These are phyloP conservation scores for Psilocybe subaeruginosa DNA, from an alignment of 768 basidiomycete species.

Conservation along the genomic window DNA sequence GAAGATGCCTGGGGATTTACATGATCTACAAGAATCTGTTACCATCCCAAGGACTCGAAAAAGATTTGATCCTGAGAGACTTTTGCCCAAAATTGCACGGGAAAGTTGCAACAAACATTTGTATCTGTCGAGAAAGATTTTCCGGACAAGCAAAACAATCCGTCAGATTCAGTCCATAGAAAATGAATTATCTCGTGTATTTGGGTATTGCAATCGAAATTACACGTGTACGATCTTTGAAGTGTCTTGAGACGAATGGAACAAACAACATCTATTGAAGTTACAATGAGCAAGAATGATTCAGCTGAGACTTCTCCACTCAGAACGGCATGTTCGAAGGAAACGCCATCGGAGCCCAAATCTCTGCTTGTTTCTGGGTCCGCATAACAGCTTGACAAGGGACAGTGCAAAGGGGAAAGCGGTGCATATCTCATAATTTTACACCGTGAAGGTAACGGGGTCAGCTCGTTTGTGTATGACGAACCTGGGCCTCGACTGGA, in stretches of 20 bases:
- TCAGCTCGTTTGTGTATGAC: conserved; percentile 13
- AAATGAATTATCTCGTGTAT: too few relatives aligned
- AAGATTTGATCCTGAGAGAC: too few relatives aligned
- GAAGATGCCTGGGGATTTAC: too few relatives aligned
- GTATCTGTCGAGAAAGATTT: too few relatives aligned
- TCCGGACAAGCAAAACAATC: too few relatives aligned
- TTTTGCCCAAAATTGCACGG: too few relatives aligned
- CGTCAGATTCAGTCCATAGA: too few relatives aligned
- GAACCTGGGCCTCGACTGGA: conserved; percentile 73
- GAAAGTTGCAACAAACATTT: too few relatives aligned
- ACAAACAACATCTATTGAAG: neutral
- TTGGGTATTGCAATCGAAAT: too few relatives aligned
- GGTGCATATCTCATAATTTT: conserved; percentile 49
- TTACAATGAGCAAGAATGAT: too few relatives aligned
- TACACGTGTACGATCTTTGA: neutral
- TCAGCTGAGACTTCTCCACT: neutral
- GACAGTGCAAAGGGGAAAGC: conserved; percentile 78
- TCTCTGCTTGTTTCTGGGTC: conserved; percentile 60
- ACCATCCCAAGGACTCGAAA: too few relatives aligned
- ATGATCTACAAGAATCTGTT: too few relatives aligned
- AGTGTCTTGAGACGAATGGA: neutral
- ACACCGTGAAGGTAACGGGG: neutral
- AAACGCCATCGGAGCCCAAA: conserved; percentile 73
- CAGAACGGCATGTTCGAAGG: conserved; percentile 52
- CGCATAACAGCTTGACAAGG: conserved; percentile 73